phyloP scores from a whole-genome alignment of 2,329 filamentous ascomycete genomes.

The Fusarium decemcellulare region DNA sequence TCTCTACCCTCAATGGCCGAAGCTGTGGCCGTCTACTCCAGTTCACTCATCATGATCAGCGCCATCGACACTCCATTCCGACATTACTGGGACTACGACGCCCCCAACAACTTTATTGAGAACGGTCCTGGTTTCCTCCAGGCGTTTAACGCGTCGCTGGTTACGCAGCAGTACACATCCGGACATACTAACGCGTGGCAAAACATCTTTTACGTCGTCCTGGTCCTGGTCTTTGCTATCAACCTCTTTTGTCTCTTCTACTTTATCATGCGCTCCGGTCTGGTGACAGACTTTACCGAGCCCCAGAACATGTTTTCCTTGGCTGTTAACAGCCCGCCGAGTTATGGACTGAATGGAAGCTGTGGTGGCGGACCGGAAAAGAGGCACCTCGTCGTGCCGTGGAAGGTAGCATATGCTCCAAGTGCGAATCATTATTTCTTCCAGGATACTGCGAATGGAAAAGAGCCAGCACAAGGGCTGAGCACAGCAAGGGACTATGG shows the following conservation, averaged over 20 bases:
- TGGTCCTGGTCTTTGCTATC: slow-evolving; percentile 75
- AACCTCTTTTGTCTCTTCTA: slow-evolving; percentile 77
- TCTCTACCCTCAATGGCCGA: slow-evolving; percentile 79
- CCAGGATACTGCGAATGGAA: slow-evolving; percentile 53
- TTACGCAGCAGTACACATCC: slow-evolving; percentile 78
- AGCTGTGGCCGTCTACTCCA: slow-evolving; percentile 78
- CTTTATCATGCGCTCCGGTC: slow-evolving; percentile 65
- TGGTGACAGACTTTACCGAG: slow-evolving; percentile 85
- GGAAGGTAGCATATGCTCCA: slow-evolving; percentile 57
- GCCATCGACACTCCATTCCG: slow-evolving; percentile 72
- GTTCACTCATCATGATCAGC: slow-evolving; percentile 75
- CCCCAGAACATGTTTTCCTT: slow-evolving; percentile 82
- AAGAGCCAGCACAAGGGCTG: slow-evolving; percentile 54
- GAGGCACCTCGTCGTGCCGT: slow-evolving; percentile 57
- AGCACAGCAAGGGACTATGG: slow-evolving; percentile 39
- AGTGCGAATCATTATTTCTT: slow-evolving; percentile 60
- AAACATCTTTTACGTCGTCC: slow-evolving; percentile 75
- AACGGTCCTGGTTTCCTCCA: slow-evolving; percentile 62
- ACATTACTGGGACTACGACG: slow-evolving; percentile 65
- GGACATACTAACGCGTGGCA: slow-evolving; percentile 74
- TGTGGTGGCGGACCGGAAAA: slow-evolving; percentile 56
- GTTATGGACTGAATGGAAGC: slow-evolving; percentile 53
- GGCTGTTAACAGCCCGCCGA: slow-evolving; percentile 72
- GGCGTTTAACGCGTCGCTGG: slow-evolving; percentile 74
- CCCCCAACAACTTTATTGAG: slow-evolving; percentile 52